phyloP scores from a whole-genome alignment of 768 basidiomycete genomes.

The Hydnum rufescens region DNA sequence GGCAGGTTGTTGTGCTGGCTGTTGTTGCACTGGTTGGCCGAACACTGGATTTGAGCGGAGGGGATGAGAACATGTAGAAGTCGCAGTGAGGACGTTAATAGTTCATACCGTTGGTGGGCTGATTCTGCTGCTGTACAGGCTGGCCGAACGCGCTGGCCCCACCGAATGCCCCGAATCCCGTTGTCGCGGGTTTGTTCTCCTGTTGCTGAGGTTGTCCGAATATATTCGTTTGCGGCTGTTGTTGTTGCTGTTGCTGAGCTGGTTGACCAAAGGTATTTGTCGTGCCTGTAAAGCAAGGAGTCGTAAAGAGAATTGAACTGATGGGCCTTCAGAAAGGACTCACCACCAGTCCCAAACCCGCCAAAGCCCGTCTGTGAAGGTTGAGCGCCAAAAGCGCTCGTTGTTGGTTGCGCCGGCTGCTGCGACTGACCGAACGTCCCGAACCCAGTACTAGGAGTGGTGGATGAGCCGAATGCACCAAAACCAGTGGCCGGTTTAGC shows the following conservation, averaged over 20 bases:
- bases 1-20: too few species aligned
- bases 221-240: conserved; percentile 5
- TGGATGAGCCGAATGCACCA: conserved; percentile 8
- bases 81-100: conserved; percentile 13
- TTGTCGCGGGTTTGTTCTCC: conserved; percentile 19
- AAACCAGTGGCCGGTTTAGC: conserved; percentile 11
- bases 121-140: conserved; percentile 20
- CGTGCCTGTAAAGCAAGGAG: conserved; percentile 24
- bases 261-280: conserved; percentile 10
- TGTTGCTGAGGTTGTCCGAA: conserved; percentile 19
- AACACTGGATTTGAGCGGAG: too few species aligned
- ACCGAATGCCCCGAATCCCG: conserved; percentile 9
- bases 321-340: too few species aligned
- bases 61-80: too few species aligned
- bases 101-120: background rate
- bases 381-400: conserved; percentile 11
- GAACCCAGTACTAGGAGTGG: conserved; percentile 17
- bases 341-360: too few species aligned
- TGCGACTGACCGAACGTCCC: conserved; percentile 13
- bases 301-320: too few species aligned
- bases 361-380: too few species aligned
- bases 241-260: conserved; percentile 9
- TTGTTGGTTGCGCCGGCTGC: conserved; percentile 11
- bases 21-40: conserved; percentile 18
- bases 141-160: conserved; percentile 25